These are phyloP conservation scores for Amylostereum areolatum DNA, from an alignment of 1,284 basidiomycete species.

Conservation along the genomic window DNA sequence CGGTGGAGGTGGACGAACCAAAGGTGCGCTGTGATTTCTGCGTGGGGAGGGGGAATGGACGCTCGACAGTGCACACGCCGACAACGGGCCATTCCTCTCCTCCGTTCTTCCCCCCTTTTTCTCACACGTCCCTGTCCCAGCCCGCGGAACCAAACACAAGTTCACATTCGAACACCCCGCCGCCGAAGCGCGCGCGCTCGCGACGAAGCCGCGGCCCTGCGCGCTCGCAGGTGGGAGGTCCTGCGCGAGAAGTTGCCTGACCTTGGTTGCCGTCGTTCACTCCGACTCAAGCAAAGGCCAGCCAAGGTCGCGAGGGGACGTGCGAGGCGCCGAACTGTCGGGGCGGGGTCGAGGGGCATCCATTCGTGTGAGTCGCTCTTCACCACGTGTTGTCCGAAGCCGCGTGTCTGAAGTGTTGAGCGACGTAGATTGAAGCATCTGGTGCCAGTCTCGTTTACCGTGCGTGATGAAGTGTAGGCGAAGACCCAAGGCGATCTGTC, in stretches of 20 bases:
- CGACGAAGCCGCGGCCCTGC: constrained; percentile 83
- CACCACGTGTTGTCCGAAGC: too few species aligned
- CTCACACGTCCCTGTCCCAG: constrained; percentile 23
- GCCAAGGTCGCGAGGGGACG: constrained; percentile 62
- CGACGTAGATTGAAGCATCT: constrained; percentile 75
- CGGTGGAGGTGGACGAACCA: too few species aligned
- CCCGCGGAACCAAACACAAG: constrained; percentile 62
- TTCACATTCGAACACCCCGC: constrained; percentile 70
- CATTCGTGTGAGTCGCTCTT: too few species aligned
- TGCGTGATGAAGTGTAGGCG: constrained; percentile 33
- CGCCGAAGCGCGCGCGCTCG: constrained; percentile 64
- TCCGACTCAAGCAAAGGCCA: constrained; percentile 64
- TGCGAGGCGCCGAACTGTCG: constrained; percentile 83
- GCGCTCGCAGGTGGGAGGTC: constrained; percentile 77
- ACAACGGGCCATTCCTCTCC: too few species aligned
- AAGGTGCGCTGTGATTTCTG: too few species aligned
- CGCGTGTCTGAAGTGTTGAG: too few species aligned
- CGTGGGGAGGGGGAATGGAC: too few species aligned
- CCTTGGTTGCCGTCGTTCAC: constrained; percentile 92
- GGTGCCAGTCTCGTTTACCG: constrained; percentile 70
- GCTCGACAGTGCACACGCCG: too few species aligned
- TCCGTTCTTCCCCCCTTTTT: constrained; percentile 23
- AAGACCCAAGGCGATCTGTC: constrained; percentile 65
- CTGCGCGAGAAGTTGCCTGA: constrained; percentile 86
- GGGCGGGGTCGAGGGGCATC: constrained; percentile 68